These are phyloP conservation scores for Diversispora eburnea DNA, from an alignment of 192 early-diverging fungal genomes.

Conservation along the genomic window DNA sequence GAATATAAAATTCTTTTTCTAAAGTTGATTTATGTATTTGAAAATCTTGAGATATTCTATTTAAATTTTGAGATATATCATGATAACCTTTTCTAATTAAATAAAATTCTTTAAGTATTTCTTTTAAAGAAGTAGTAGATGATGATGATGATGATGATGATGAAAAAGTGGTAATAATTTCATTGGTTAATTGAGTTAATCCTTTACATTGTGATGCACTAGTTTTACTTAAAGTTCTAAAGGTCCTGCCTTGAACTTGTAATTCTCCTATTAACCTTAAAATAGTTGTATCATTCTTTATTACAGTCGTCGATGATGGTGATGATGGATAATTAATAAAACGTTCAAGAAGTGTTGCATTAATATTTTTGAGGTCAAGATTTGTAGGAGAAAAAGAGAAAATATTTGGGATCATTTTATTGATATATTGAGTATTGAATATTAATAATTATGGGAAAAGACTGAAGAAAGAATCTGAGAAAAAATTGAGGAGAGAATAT, in stretches of 20 bases:
- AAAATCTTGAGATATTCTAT: not conserved
- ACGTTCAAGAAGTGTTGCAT: not conserved
- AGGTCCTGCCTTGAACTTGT: not conserved
- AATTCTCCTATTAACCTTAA: not conserved
- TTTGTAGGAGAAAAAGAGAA: not conserved
- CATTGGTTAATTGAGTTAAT: not conserved
- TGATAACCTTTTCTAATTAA: not conserved
- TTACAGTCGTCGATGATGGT: not conserved
- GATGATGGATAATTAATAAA: constrained; percentile 6
- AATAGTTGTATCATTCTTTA: not conserved
- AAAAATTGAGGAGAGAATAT: too few relatives aligned
- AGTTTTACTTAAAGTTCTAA: not conserved
- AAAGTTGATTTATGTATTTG: constrained; percentile 1
- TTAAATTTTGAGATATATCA: not conserved
- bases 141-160: not conserved
- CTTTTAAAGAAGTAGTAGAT: not conserved
- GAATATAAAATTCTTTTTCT: not conserved
- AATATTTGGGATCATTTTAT: too few relatives aligned
- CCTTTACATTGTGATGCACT: not conserved
- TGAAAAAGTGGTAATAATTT: not conserved
- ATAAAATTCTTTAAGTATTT: constrained; percentile 7
- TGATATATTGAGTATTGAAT: too few relatives aligned
- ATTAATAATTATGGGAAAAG: too few relatives aligned
- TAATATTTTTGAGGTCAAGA: not conserved
- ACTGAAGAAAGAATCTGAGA: too few relatives aligned